A percentile compares a stretch with the other conserved stretches of the same genome.
Conservation (phyloP, 768 basidiomycete species). For the Macrolepiota albuminosa region DNA sequence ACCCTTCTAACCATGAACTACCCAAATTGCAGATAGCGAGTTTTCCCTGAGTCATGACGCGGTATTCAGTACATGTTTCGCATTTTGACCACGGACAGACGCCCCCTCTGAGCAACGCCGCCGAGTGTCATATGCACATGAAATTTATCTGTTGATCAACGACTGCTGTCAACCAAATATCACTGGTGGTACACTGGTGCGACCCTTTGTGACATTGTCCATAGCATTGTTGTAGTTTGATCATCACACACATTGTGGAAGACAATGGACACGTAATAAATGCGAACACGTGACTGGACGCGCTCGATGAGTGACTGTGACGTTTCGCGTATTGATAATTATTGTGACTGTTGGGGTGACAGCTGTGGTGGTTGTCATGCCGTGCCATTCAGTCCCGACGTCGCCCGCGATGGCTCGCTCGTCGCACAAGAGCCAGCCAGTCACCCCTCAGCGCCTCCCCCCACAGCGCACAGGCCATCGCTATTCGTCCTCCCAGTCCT, state of each 20-base stretch:
- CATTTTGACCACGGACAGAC: no score
- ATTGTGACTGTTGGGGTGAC: slow-evolving; percentile 9
- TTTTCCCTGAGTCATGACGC: no score
- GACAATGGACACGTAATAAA: not conserved
- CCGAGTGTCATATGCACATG: not conserved
- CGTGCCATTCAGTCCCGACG: slow-evolving; percentile 36
- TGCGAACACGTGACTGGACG: slow-evolving; percentile 17
- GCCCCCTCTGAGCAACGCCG: not conserved
- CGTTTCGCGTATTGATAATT: slow-evolving; percentile 10
- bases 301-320: slow-evolving; percentile 16
- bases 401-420: slow-evolving; percentile 42
- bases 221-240: not conserved
- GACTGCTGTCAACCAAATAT: not conserved
- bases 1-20: no score
- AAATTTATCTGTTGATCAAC: not conserved
- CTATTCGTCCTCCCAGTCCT: slow-evolving; percentile 35
- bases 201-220: not conserved
- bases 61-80: no score
- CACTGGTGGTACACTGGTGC: not conserved
- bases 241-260: not conserved
- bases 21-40: no score
- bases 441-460: slow-evolving; percentile 62
- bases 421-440: slow-evolving; percentile 38
- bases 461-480: slow-evolving; percentile 37
- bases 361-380: slow-evolving; percentile 19